phyloP scores from a whole-genome alignment of 441 rosid species.

The Theobroma grandiflorum region DNA sequence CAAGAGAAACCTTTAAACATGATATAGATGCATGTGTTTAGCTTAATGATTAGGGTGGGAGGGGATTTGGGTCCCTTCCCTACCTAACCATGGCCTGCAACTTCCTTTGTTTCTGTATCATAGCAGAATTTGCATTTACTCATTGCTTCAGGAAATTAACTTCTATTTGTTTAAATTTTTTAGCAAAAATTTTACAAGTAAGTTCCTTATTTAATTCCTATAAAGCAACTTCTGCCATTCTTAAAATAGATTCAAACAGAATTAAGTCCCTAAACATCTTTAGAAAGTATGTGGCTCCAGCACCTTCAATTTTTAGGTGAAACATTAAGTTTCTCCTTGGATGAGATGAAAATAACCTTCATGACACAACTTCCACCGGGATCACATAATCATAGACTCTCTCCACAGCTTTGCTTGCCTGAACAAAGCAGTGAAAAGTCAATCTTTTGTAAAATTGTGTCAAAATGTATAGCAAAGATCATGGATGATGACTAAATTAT shows the following conservation, averaged over 20 bases:
- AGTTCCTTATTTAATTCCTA: background rate
- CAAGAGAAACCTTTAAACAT: too few species aligned
- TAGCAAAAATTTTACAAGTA: background rate
- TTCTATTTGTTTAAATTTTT: background rate
- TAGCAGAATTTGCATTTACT: background rate
- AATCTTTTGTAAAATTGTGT: background rate
- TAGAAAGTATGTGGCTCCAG: background rate
- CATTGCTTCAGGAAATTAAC: background rate
- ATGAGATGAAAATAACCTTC: conserved; percentile 20
- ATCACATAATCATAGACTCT: conserved; percentile 45
- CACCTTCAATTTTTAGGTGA: background rate
- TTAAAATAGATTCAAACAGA: background rate
- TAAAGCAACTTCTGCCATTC: background rate
- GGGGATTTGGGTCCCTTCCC: background rate
- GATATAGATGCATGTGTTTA: too few species aligned
- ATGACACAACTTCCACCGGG: conserved; percentile 35
- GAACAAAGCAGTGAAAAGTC: background rate
- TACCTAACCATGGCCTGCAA: background rate
- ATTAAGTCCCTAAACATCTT: background rate
- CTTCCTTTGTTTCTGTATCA: background rate
- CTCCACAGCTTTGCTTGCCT: conserved; percentile 60
- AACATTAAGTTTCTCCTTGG: background rate
- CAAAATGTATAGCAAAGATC: background rate
- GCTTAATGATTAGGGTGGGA: too few species aligned
- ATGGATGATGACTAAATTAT: background rate